phyloP scores from a whole-genome alignment of 768 basidiomycete genomes.

The Cubamyces lactineus region DNA sequence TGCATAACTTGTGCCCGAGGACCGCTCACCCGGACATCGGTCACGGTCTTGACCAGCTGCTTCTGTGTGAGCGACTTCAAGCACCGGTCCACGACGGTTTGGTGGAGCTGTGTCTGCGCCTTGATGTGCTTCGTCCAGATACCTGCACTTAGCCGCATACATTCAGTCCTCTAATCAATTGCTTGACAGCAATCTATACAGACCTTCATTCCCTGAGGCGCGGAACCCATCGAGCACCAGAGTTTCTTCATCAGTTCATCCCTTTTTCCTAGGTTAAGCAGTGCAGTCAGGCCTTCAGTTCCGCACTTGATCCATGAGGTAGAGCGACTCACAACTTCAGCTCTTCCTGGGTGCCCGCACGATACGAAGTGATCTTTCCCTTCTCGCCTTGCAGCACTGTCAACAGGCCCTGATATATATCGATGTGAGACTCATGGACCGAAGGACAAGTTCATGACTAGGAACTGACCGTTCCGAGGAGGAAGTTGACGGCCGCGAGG shows the following conservation, averaged over 20 bases:
- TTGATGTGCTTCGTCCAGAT: conserved; percentile 94
- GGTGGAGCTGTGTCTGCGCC: conserved; percentile 85
- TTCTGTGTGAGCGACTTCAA: conserved; percentile 84
- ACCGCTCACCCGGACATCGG: conserved; percentile 33
- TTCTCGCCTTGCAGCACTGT: conserved; percentile 26
- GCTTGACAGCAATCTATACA: background rate
- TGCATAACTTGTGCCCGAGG: too few relatives aligned
- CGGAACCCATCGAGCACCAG: conserved; percentile 85
- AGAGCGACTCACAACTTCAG: conserved; percentile 26
- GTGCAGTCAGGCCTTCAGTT: background rate
- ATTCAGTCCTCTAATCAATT: background rate
- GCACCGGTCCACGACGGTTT: conserved; percentile 84
- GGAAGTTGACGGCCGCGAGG: conserved; percentile 74
- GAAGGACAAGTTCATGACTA: background rate
- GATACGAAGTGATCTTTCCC: conserved; percentile 22
- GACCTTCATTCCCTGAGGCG: conserved; percentile 78
- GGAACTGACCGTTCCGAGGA: conserved; percentile 50
- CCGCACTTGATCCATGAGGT: background rate
- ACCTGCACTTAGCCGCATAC: conserved; percentile 47
- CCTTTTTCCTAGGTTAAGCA: conserved; percentile 62
- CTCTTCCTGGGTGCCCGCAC: conserved; percentile 31
- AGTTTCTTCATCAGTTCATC: conserved; percentile 79
- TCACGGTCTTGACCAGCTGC: conserved; percentile 86
- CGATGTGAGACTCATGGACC: too few relatives aligned
- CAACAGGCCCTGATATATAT: conserved; percentile 31